Evolutionary conservation across 176 grass and related monocot species (phyloP).

Genomic region (Cymbopogon citratus): DNA sequence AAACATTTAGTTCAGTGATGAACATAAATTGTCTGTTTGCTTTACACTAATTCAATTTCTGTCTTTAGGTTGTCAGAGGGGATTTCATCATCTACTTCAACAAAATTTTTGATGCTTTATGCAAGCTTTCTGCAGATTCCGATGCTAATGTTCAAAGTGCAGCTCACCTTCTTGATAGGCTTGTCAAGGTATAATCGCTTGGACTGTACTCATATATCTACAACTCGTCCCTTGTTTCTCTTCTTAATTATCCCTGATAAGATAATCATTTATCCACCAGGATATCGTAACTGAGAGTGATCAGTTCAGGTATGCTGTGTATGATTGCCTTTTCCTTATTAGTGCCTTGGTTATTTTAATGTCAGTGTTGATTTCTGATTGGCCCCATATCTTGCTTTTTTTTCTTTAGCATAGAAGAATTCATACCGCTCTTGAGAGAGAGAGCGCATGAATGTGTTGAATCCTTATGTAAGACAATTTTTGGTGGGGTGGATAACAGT

Average conservation of each 20-base stretch:
- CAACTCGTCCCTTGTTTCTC: neutral
- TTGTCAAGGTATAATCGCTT: constrained; percentile 69
- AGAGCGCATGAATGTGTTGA: constrained; percentile 99
- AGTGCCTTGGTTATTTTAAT: constrained; percentile 25
- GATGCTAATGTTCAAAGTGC: constrained; percentile 98
- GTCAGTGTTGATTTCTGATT: constrained; percentile 26
- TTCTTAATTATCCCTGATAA: constrained; percentile 31
- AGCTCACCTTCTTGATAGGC: constrained; percentile 98
- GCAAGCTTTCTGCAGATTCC: constrained; percentile 93
- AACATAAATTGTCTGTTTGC: neutral
- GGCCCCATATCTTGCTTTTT: constrained; percentile 19
- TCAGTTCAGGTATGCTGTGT: constrained; percentile 75
- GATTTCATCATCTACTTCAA: constrained; percentile 97
- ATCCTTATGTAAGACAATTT: constrained; percentile 94
- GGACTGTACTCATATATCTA: neutral
- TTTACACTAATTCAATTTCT: constrained; percentile 3
- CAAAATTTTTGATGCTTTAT: constrained; percentile 94
- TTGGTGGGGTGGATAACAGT: constrained; percentile 99
- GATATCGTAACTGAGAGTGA: constrained; percentile 99
- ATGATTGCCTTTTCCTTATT: neutral
- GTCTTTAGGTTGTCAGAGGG: constrained; percentile 89
- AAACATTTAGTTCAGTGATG: constrained; percentile 18
- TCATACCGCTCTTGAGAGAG: constrained; percentile 98
- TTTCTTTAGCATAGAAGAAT: constrained; percentile 97
- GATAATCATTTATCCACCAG: constrained; percentile 45